These are phyloP conservation scores for Cyclotella sp. DNA, from an alignment of 108 stramenopile genomes.

Conservation along the genomic window DNA sequence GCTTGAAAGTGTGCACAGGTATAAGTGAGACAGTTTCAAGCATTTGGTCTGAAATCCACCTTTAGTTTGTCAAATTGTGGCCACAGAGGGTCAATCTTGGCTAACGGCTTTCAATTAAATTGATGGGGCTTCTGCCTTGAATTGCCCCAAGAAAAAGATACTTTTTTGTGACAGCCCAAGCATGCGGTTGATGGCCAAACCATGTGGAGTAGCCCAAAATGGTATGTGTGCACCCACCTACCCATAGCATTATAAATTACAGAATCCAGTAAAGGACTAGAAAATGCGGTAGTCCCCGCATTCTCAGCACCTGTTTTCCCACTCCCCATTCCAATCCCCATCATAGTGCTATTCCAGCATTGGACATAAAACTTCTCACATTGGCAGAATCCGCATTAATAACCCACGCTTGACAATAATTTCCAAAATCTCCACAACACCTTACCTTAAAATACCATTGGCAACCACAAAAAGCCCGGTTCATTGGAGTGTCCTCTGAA, in stretches of 20 bases:
- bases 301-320: conserved; percentile 86
- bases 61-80: too few species aligned
- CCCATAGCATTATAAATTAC: conserved; percentile 86
- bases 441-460: conserved; percentile 90
- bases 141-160: too few species aligned
- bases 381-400: conserved; percentile 95
- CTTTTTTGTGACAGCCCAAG: too few species aligned
- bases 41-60: too few species aligned
- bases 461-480: conserved; percentile 86
- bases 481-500: conserved; percentile 87
- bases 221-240: too few species aligned
- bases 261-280: conserved; percentile 83
- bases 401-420: conserved; percentile 90
- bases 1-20: too few species aligned
- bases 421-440: conserved; percentile 90
- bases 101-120: too few species aligned
- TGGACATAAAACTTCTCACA: conserved; percentile 88
- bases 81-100: too few species aligned
- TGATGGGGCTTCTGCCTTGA: too few species aligned
- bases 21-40: too few species aligned
- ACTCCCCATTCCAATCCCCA: conserved; percentile 87
- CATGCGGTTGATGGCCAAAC: too few species aligned
- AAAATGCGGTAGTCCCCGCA: conserved; percentile 86
- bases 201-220: too few species aligned
- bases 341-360: conserved; percentile 90